Evolutionary conservation across 2,329 filamentous ascomycete genomes (phyloP).

Genomic region (Diaporthe sp.): DNA sequence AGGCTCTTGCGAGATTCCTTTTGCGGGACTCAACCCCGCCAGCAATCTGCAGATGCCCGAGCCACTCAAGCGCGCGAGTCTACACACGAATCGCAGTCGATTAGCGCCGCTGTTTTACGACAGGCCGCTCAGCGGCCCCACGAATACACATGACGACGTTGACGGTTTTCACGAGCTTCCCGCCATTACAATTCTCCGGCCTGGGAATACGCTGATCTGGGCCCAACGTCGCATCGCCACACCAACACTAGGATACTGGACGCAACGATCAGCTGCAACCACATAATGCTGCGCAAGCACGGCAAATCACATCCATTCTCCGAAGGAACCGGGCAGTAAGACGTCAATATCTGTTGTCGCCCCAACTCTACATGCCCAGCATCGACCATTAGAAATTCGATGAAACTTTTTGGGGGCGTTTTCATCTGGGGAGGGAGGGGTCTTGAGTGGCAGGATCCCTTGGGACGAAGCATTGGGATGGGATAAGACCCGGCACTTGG

Average conservation of each 20-base stretch:
- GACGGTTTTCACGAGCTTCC: conserved; percentile 29
- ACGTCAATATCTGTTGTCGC: not conserved
- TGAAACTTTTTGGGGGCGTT: conserved; percentile 28
- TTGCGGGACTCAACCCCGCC: not conserved
- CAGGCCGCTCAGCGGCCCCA: conserved; percentile 14
- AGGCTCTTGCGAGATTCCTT: conserved; percentile 19
- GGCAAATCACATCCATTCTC: not conserved
- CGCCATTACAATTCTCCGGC: conserved; percentile 2
- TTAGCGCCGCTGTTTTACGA: conserved; percentile 36
- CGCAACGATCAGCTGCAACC: conserved; percentile 7
- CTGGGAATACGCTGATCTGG: conserved; percentile 1
- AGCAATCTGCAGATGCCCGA: conserved; percentile 22
- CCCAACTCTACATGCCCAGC: not conserved
- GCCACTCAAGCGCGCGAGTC: conserved; percentile 32
- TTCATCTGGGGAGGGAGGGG: conserved; percentile 13
- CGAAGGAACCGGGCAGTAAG: not conserved
- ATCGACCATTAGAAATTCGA: conserved; percentile 15
- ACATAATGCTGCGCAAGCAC: not conserved
- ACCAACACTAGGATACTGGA: conserved; percentile 11
- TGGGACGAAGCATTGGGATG: conserved; percentile 8
- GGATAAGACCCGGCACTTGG: conserved; percentile 11
- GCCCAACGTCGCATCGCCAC: conserved; percentile 9
- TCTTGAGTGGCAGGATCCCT: conserved; percentile 16
- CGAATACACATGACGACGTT: conserved; percentile 29
- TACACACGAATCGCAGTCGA: conserved; percentile 37